Conservation (phyloP, 345 rosid genomes). For the Crucihimalaya himalaica region DNA sequence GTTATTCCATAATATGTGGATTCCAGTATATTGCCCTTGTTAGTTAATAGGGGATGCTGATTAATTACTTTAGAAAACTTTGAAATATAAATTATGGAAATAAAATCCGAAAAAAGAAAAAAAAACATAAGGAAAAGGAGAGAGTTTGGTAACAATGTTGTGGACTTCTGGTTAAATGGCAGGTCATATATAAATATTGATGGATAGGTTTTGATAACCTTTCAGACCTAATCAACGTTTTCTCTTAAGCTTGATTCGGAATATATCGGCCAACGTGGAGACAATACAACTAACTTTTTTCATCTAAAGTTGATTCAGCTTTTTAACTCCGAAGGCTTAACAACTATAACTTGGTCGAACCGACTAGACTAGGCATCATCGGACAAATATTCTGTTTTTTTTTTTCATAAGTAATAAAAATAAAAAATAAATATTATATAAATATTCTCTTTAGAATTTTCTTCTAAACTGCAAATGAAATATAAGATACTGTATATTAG, state of each 20-base stretch:
- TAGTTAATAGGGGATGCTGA: background rate
- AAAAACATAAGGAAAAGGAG: background rate
- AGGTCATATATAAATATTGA: slow-evolving; percentile 25
- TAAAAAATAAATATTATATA: background rate
- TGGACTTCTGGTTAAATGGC: slow-evolving; percentile 38
- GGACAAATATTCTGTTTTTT: background rate
- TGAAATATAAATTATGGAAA: background rate
- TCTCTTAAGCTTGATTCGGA: slow-evolving; percentile 22
- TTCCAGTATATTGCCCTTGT: slow-evolving; percentile 8
- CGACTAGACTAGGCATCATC: background rate
- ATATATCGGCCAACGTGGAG: slow-evolving; percentile 24
- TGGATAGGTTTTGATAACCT: slow-evolving; percentile 38
- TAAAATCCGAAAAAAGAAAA: background rate
- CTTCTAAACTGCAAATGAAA: no score
- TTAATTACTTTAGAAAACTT: background rate
- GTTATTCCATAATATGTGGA: background rate
- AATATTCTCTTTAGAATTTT: background rate
- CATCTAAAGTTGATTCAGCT: background rate
- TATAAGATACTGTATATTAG: background rate
- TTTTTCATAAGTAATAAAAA: background rate
- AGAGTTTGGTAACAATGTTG: slow-evolving; percentile 38
- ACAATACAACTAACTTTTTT: slow-evolving; percentile 21
- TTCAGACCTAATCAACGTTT: slow-evolving; percentile 39
- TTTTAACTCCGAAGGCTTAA: background rate
- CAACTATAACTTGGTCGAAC: background rate